Evolutionary conservation across 768 basidiomycete species (phyloP), one percentile per base, ranked within the genome.

Genomic region (Epithele typhae): DNA sequence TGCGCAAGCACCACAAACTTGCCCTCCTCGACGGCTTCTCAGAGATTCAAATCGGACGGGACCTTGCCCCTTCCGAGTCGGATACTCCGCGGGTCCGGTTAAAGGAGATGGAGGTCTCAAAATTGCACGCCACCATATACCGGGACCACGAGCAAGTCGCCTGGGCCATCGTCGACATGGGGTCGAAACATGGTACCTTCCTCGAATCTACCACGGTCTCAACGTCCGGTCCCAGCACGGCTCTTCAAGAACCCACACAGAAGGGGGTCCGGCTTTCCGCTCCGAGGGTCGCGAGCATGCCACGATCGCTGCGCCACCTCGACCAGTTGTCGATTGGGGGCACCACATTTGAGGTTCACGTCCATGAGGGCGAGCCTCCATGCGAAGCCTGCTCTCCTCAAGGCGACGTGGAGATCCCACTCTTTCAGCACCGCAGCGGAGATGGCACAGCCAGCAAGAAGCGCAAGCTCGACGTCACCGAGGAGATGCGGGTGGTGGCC

Each of bases 121-220:
- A 91, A 64, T 53, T 84, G 43, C 90, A 92, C 58, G 83, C 87
- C 8, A 86, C 82, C 3, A 68, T 77, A 1, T 92, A 78, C 59
- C 89, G 82, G 82, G 82, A 89, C 59, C 66, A 68, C 25, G 62
- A 63, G 23, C 71, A 76, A 45, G 61, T 65, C 12, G 75, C 78
- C 47, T 92, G 88, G 88, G 74, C 77, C 3, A 67, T 87, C 24
- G 87, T 90, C 9, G 90, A 92, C 60, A 87, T 87, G 82, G 90
- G 87, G 9, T 87, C 85, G 43, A 84, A 81, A 63, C 90, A 92
- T 53, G 90, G 90, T 3, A 91, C 89, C 0, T 91, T 82, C 60
- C 45, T 87, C 47, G 56, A 60, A 10, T 10, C 24, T 17, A 24
- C 34, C 33, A 34, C 59, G 25, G 37, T 63, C 40, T 33, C 43